Evolutionary conservation across 371 early-diverging fungal genomes (phyloP), one percentile per base, ranked within the genome.

Genomic region (Lichtheimia ornata): DNA sequence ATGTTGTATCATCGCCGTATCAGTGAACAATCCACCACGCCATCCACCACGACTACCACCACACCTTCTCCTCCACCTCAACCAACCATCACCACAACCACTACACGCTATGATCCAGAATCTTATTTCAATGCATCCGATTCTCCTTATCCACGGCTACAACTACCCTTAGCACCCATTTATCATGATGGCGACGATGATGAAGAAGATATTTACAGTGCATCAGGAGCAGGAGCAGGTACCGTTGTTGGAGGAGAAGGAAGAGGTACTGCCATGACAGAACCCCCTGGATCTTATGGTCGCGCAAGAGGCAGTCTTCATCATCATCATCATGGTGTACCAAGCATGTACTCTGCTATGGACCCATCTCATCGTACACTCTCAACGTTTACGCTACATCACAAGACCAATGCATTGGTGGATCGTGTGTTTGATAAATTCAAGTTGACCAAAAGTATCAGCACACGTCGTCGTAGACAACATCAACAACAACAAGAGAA

Each of bases 381-480:
- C 1, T 63, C 63, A 1, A 56, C 50, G 2, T 56, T 53, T 18
- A 53, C 57, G 15, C 56, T 63, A 17, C 47, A 52, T 11, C 58
- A 57, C 20, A 58, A 58, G 54, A 64, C 53, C 20, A 64, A 44
- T 50, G 59, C 59, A 17, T 25, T 64, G 5, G 50, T 64, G 9
- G 64, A 58, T 42, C 40, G 56, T 5, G 59, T 64, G 54, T 50
- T 64, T 14, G 28, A 53, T 12, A 64, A 59, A 27, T 30, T 64
- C 25, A 64, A 59, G 27, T 30, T 64, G 18, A 50, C 53, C 1
- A 47, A 52, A 28, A 35, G 50, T 17, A 58, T 20, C 30, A 50
- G 51, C 12, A 42, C 25, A 22, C 47, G 47, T 17, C 52, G 25
- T 22, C 24, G 53, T 5, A 4, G 50, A 35, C 40, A 22, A 40